phyloP scores from a whole-genome alignment of 495 filamentous ascomycete species.

The Tirmania nivea region DNA sequence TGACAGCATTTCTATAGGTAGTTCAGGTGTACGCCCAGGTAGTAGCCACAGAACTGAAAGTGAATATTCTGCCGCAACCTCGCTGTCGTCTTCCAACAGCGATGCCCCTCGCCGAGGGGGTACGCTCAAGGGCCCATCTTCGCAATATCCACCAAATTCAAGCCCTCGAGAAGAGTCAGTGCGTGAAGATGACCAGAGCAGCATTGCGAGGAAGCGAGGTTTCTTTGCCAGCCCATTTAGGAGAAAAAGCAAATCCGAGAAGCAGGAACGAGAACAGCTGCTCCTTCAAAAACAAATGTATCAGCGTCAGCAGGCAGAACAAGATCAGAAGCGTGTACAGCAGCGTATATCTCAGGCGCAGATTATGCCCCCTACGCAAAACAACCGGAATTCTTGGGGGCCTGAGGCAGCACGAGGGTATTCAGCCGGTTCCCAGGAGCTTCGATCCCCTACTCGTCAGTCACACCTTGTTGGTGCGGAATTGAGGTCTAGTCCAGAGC shows the following conservation, averaged over 20 bases:
- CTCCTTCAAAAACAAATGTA: constrained; percentile 9
- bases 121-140: constrained; percentile 9
- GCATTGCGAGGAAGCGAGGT: constrained; percentile 67
- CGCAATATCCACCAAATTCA: constrained; percentile 7
- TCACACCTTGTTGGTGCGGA: constrained; percentile 21
- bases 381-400: constrained; percentile 4
- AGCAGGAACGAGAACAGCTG: constrained; percentile 21
- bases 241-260: constrained; percentile 72
- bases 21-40: constrained; percentile 44
- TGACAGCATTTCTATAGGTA: constrained; percentile 57
- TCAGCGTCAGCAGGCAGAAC: constrained; percentile 9
- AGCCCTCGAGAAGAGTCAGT: constrained; percentile 8
- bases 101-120: constrained; percentile 4
- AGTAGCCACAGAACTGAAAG: constrained; percentile 71
- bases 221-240: constrained; percentile 93
- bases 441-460: constrained; percentile 18
- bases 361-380: constrained; percentile 9
- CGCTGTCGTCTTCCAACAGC: constrained; percentile 47
- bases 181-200: constrained; percentile 40
- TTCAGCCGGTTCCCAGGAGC: not conserved
- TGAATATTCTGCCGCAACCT: constrained; percentile 76
- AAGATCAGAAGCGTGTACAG: constrained; percentile 5
- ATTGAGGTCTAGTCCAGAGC: constrained; percentile 49
- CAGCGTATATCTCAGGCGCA: no score
- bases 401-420: constrained; percentile 1